Evolutionary conservation across 2,329 filamentous ascomycete genomes (phyloP), one percentile per base, ranked within the genome.

Genomic region (Cladophialophora bantiana): DNA sequence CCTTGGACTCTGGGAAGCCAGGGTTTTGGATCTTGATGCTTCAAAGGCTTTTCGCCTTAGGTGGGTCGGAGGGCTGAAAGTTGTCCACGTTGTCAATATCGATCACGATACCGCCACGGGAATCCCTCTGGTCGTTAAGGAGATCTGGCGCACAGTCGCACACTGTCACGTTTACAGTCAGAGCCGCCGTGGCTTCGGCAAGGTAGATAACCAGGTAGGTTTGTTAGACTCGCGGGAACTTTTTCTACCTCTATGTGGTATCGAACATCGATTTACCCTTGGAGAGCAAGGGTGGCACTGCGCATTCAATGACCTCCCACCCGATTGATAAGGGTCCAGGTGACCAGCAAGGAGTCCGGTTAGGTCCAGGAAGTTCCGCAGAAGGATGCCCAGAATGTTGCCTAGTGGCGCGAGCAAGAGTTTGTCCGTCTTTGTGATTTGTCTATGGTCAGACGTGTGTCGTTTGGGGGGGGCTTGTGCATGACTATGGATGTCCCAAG

Each of bases 371-470:
- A 50, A 50, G 45, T 31, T 50, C 13, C 10, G 45, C 26, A 31
- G 26, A 50, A 50, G 45, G 45, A 50, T 31, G 45, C 45, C 26
- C 45, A 31, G 7, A 26, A 31, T 50, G 45, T 31, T 50, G 45
- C 7, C 53, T 32, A 42, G 48, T 34, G 34, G 36, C 34, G 32
- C 18, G 26, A 18, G 35, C 48, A 54, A 42, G 18, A 35, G 12
- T 7, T 40, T 12, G 32, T 61, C 53, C 48, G 59, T 61, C 45
- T 40, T 61, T 7, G 48, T 52, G 59, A 61, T 54, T 61, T 61
- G 59, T 53, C 59, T 61, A 36, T 61, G 34, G 45, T 53, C 45
- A 61, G 59, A 61, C 59, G 53, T 36, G 13, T 61, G 53, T 54
- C 32, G 59, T 61, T 32, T 54, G 48, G 38, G n/a, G 20, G n/a